Base-by-base conservation (phyloP, 352 stramenopile species). In the Globisporangium yorkense region DNA sequence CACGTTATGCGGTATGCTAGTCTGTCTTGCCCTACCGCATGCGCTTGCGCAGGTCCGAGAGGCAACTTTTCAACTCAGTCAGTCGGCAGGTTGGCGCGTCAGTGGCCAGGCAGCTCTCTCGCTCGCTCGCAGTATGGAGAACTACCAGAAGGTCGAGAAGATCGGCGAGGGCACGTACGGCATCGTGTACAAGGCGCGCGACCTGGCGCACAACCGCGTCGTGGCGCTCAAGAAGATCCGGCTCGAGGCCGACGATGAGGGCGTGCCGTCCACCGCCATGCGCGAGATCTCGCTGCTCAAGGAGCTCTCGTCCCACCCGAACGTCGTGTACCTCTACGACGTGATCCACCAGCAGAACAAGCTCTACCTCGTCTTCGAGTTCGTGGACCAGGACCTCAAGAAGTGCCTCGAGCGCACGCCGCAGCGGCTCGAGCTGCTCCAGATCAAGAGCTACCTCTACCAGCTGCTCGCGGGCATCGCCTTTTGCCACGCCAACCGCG, bases 261-360 rank as follows among this genome's bases (percentile, higher is more conserved):
- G 97, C 55, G 98, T 99, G 64, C 97, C 97, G 37, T 96, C 97
- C 61, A 99, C 97, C 29, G 97, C 97, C 31, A 96, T 99, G 59
- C 89, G 97, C 61, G 98, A 99, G 79, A 99, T 99, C 67, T 98
- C 94, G 65, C 83, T 99, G 48, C 81, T 99, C 20, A 93, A 99
- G 58, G 91, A 98, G 63, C 79, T 99, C 29, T 89, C 79, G 35
- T 89, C 89, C 60, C 95, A 99, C 73, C 92, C 92, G 29, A 98
- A 98, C 65, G 84, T 99, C 46, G 88, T 98, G 45, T 85, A 84
- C 44, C 63, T 94, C 5, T 85, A 89, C 66, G 82, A 94, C 51
- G 81, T 89, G 6, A 77, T 94, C 63, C 84, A 92, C 69, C 77
- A 92, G 61, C 80, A 87, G 41, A 88, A 93, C 63, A 94, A 94